phyloP scores from a whole-genome alignment of 768 basidiomycete species.

The Russula brevipes region DNA sequence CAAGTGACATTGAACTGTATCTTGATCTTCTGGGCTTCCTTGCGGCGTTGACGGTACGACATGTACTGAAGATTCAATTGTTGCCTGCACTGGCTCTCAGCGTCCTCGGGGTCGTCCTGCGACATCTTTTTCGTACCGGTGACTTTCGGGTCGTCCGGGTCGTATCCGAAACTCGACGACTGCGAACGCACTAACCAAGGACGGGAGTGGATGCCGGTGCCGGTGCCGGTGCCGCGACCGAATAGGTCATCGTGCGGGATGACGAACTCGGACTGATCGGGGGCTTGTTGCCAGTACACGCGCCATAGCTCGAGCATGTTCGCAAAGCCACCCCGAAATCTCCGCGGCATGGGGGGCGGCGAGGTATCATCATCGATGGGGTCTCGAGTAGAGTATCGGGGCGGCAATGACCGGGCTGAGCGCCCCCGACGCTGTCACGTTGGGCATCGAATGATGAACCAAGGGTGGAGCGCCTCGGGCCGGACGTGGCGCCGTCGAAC shows the following conservation, averaged over 20 bases:
- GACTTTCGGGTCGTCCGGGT: conserved; percentile 68
- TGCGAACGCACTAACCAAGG: conserved; percentile 7
- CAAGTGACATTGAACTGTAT: conserved; percentile 76
- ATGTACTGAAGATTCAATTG: conserved; percentile 45
- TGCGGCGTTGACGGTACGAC: conserved; percentile 63
- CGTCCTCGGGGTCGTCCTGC: conserved; percentile 55
- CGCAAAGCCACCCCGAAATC: conserved; percentile 21
- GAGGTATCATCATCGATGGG: conserved; percentile 10
- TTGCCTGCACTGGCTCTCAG: conserved; percentile 47
- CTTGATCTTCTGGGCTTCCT: conserved; percentile 55
- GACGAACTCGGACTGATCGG: conserved; percentile 16
- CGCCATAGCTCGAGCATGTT: conserved; percentile 23
- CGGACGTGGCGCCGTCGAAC: conserved; percentile 29
- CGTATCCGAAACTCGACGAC: conserved; percentile 30
- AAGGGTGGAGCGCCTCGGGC: conserved; percentile 32
- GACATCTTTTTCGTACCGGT: conserved; percentile 50
- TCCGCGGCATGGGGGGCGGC: conserved; percentile 10
- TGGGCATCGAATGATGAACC: conserved; percentile 31
- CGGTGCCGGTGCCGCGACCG: background rate
- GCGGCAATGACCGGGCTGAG: conserved; percentile 14
- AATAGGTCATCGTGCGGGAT: conserved; percentile 2
- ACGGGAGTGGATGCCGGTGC: background rate
- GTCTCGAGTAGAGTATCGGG: conserved; percentile 12
- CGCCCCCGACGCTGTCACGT: background rate
- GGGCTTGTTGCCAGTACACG: conserved; percentile 16